Evolutionary conservation across 495 filamentous ascomycete genomes (phyloP).

Genomic region (Penicillium malachiteum): DNA sequence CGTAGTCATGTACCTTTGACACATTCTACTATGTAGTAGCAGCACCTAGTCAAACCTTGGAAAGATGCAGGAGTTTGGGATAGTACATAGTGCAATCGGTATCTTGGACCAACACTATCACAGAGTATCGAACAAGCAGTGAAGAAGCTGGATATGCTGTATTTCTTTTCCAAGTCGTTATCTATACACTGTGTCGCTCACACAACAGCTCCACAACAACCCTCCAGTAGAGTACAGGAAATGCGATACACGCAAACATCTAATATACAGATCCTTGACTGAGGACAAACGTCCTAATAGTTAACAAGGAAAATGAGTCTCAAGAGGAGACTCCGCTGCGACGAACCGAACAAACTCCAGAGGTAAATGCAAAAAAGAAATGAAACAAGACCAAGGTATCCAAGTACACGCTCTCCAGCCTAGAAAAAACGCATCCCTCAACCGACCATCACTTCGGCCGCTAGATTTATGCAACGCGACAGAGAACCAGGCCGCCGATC

Average conservation of each 20-base stretch:
- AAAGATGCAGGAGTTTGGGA: no score
- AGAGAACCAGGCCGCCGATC: constrained; percentile 80
- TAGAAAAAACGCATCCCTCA: constrained; percentile 4
- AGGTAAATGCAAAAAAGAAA: constrained; percentile 38
- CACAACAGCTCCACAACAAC: constrained; percentile 16
- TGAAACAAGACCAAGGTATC: constrained; percentile 14
- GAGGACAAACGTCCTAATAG: constrained; percentile 38
- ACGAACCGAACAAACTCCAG: constrained; percentile 44
- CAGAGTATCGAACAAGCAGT: not conserved
- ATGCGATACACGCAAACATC: constrained; percentile 29
- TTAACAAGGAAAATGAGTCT: constrained; percentile 32
- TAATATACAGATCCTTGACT: constrained; percentile 42
- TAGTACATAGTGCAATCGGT: no score
- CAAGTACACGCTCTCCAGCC: constrained; percentile 3
- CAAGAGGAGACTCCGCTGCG: constrained; percentile 36
- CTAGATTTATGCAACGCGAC: constrained; percentile 54
- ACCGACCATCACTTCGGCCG: constrained; percentile 3
- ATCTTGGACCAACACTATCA: no score
- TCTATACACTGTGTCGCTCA: constrained; percentile 28
- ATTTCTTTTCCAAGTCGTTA: constrained; percentile 28
- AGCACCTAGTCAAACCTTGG: no score
- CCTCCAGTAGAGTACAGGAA: constrained; percentile 15
- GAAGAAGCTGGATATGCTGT: constrained; percentile 14
- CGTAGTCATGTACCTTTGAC: no score
- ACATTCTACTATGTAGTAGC: no score